phyloP scores from a whole-genome alignment of 768 basidiomycete species.

The Lentinula edodes region DNA sequence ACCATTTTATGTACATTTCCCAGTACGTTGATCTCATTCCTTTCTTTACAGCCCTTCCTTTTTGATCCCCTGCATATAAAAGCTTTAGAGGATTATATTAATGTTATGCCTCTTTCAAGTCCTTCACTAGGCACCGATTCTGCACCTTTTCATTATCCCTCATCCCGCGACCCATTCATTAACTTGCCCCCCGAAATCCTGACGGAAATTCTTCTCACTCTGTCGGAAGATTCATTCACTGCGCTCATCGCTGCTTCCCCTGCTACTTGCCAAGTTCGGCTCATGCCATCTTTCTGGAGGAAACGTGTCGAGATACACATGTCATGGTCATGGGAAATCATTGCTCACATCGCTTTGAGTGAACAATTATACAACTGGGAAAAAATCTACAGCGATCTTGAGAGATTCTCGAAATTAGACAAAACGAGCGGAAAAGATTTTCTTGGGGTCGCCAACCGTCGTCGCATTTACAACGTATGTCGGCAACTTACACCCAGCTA shows the following conservation, averaged over 20 bases:
- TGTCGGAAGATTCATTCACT: background rate
- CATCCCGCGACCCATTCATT: background rate
- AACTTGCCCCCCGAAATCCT: background rate
- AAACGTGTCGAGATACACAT: background rate
- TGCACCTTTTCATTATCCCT: background rate
- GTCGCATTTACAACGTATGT: background rate
- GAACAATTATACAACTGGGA: background rate
- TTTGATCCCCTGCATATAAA: background rate
- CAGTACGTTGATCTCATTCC: background rate
- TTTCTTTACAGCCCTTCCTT: background rate
- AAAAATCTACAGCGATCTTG: background rate
- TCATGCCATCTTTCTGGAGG: background rate
- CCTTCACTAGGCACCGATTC: background rate
- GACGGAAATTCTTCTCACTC: background rate
- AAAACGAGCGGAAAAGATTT: background rate
- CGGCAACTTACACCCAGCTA: background rate
- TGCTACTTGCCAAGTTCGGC: background rate
- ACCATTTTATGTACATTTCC: background rate
- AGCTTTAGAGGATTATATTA: background rate
- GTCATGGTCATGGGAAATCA: background rate
- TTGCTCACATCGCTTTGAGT: background rate
- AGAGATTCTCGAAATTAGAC: background rate
- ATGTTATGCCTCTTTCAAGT: background rate
- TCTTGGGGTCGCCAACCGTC: background rate
- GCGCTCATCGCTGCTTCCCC: background rate